Evolutionary conservation across 345 rosid genomes (phyloP).

Genomic region (Turritis glabra): DNA sequence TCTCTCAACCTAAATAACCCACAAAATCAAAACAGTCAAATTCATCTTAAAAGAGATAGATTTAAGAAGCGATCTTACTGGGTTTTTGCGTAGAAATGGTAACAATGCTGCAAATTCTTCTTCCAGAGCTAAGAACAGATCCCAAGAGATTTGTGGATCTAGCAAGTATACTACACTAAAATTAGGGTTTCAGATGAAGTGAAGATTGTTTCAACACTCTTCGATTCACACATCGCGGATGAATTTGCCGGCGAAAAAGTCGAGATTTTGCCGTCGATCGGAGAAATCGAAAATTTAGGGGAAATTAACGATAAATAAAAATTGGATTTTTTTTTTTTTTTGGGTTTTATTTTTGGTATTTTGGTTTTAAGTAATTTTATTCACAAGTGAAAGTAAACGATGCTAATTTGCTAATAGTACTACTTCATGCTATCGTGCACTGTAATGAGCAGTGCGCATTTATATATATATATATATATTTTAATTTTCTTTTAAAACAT

Average conservation of each 20-base stretch:
- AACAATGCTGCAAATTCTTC: slow-evolving; percentile 24
- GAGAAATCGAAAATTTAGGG: slow-evolving; percentile 38
- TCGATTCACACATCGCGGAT: not conserved
- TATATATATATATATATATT: not conserved
- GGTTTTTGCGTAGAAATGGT: not conserved
- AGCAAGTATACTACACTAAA: not conserved
- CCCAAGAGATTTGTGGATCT: slow-evolving; percentile 53
- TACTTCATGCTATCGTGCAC: slow-evolving; percentile 39
- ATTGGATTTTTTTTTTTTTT: not conserved
- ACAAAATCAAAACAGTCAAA: not conserved
- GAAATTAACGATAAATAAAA: slow-evolving; percentile 35
- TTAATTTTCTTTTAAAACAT: not conserved
- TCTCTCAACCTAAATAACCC: not conserved
- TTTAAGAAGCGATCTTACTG: slow-evolving; percentile 27
- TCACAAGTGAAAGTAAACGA: slow-evolving; percentile 35
- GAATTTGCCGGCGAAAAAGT: slow-evolving; percentile 30
- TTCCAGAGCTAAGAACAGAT: slow-evolving; percentile 33
- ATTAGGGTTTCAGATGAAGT: slow-evolving; percentile 27
- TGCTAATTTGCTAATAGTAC: slow-evolving; percentile 36
- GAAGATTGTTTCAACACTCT: not conserved
- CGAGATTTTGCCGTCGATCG: slow-evolving; percentile 34
- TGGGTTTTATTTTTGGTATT: not conserved
- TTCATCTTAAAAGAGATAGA: not conserved
- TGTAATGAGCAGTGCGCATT: slow-evolving; percentile 31
- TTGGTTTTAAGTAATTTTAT: slow-evolving; percentile 27